A percentile compares a stretch with the other conserved stretches of the same genome.
These are phyloP conservation scores for Brassica juncea DNA, from an alignment of 345 rosid genomes.

Conservation along the genomic window DNA sequence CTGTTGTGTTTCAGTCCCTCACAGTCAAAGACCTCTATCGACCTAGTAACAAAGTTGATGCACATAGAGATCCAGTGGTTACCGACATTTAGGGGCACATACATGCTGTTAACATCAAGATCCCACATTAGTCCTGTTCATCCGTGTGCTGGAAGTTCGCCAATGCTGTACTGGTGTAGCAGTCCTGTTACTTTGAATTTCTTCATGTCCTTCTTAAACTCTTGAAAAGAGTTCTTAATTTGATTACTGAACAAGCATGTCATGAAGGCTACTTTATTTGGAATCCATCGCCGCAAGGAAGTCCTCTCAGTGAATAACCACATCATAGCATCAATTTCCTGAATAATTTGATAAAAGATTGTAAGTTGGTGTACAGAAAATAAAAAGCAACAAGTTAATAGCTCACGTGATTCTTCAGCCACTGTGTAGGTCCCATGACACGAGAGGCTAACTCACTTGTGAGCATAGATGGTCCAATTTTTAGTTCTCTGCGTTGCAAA, in stretches of 20 bases:
- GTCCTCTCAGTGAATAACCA: not conserved
- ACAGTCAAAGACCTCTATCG: not conserved
- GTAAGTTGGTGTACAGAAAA: too few relatives aligned
- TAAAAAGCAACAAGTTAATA: not conserved
- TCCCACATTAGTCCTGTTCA: not conserved
- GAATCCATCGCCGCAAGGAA: not conserved
- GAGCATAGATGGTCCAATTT: not conserved
- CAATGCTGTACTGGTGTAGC: not conserved
- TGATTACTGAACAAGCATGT: not conserved
- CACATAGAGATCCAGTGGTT: not conserved
- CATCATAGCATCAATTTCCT: not conserved
- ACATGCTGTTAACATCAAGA: not conserved
- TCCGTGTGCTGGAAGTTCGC: not conserved
- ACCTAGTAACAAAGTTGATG: not conserved
- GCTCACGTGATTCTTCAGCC: not conserved
- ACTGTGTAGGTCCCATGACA: not conserved
- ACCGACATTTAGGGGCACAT: not conserved
- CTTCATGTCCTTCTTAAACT: not conserved
- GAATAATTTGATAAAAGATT: too few relatives aligned
- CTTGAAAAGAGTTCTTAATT: not conserved
- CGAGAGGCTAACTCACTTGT: not conserved
- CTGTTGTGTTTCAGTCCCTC: not conserved
- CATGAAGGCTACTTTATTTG: not conserved
- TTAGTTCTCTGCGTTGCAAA: not conserved
- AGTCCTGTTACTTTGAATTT: not conserved